Evolutionary conservation across 768 basidiomycete species (phyloP).

Genomic region (Russula sp.): DNA sequence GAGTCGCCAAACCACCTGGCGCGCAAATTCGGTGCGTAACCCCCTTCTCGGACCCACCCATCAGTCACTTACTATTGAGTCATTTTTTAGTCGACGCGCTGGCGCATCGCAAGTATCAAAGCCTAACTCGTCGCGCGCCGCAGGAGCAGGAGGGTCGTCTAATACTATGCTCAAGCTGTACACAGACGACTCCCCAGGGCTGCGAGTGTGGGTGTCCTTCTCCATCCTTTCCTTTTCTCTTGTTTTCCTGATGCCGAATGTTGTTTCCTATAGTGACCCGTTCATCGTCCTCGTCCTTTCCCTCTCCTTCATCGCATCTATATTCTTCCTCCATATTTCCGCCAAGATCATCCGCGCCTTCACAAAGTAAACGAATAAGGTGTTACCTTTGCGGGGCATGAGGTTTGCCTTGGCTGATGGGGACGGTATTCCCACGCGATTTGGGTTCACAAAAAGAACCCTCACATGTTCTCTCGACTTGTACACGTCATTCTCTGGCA

Average conservation of each 20-base stretch:
- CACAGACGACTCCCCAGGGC: constrained; percentile 95
- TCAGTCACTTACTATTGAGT: background rate
- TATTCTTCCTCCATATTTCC: constrained; percentile 98
- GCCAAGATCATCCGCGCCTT: constrained; percentile 91
- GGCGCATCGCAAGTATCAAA: constrained; percentile 55
- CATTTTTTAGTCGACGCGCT: constrained; percentile 58
- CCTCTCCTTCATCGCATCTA: constrained; percentile 93
- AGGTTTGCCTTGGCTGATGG: background rate
- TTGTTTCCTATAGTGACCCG: constrained; percentile 60
- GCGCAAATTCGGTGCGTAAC: constrained; percentile 69
- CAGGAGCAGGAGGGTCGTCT: constrained; percentile 92
- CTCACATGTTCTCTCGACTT: background rate
- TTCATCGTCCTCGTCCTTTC: constrained; percentile 96
- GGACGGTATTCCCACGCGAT: background rate
- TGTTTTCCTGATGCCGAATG: background rate
- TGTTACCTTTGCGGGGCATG: background rate
- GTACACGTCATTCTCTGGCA: constrained; percentile 4
- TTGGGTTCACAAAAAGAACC: background rate
- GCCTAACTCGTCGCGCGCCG: constrained; percentile 85
- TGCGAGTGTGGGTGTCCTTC: constrained; percentile 77
- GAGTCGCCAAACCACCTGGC: constrained; percentile 68
- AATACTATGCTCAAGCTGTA: constrained; percentile 99
- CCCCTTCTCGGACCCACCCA: background rate
- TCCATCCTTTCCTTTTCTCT: background rate
- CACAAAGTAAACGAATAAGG: constrained; percentile 33